These are phyloP conservation scores for Danielia reshetovae DNA, from an alignment of 805 yeast genomes.

Conservation along the genomic window DNA sequence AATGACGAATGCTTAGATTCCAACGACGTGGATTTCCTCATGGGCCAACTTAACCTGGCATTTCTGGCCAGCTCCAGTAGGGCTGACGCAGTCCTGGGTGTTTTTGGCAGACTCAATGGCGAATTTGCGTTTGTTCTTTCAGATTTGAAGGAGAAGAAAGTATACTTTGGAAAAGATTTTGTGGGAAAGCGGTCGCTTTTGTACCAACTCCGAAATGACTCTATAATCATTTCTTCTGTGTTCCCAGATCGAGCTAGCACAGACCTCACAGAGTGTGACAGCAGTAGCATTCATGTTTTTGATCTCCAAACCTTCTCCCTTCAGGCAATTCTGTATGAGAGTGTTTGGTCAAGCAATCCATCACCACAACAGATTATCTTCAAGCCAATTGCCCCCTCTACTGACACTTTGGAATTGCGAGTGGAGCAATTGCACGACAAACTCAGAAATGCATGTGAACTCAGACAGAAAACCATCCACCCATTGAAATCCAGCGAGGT, in stretches of 20 bases:
- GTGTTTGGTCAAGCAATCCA: constrained; percentile 11
- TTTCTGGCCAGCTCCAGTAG: constrained; percentile 7
- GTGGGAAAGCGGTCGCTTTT: constrained; percentile 79
- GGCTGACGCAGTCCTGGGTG: constrained; percentile 32
- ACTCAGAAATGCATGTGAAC: constrained; percentile 37
- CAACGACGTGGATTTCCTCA: constrained; percentile 65
- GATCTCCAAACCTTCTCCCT: constrained; percentile 20
- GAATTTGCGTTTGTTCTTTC: constrained; percentile 71
- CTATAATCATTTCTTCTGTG: constrained; percentile 40
- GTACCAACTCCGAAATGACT: constrained; percentile 31
- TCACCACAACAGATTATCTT: neutral
- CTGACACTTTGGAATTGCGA: neutral
- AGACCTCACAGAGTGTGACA: constrained; percentile 51
- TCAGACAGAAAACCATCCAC: constrained; percentile 57
- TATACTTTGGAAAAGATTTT: constrained; percentile 81
- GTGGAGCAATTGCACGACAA: constrained; percentile 12
- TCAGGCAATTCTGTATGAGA: neutral
- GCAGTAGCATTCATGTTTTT: constrained; percentile 47
- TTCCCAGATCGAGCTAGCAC: constrained; percentile 9
- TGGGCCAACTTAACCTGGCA: constrained; percentile 27
- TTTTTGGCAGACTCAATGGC: constrained; percentile 56
- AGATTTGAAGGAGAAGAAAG: constrained; percentile 34
- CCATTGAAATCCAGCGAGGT: constrained; percentile 43
- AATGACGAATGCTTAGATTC: constrained; percentile 45
- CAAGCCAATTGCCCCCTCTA: neutral